These are phyloP conservation scores for Purpureocillium lavendulum DNA, from an alignment of 2,329 filamentous ascomycete species.

Conservation along the genomic window DNA sequence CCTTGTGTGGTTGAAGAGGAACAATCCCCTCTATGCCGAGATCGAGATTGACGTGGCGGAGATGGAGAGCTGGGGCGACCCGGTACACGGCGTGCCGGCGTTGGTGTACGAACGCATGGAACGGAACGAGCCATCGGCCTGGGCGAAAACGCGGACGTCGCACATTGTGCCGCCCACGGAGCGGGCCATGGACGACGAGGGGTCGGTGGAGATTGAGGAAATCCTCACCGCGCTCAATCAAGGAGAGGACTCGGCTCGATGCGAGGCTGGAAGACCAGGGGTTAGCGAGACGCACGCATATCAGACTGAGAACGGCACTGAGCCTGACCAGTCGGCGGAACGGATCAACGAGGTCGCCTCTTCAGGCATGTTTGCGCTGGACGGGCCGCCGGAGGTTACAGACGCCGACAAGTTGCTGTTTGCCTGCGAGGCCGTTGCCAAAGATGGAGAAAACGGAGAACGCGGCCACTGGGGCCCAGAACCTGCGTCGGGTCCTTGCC, in stretches of 20 bases:
- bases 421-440: neutral
- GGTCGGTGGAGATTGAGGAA: constrained; percentile 5
- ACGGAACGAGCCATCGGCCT: constrained; percentile 6
- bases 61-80: constrained; percentile 7
- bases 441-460: no score
- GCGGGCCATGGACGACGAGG: constrained; percentile 2
- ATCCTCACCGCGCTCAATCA: constrained; percentile 1
- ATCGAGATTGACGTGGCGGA: constrained; percentile 7
- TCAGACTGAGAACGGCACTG: no score
- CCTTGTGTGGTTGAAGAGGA: constrained; percentile 6
- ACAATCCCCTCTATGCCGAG: constrained; percentile 5
- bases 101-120: constrained; percentile 6
- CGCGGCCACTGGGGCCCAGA: neutral
- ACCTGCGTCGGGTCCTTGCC: neutral
- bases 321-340: no score
- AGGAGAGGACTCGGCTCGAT: neutral
- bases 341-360: constrained; percentile 5
- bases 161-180: constrained; percentile 9
- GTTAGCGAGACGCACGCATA: no score
- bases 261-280: no score
- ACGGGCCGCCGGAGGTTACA: constrained; percentile 2
- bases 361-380: constrained; percentile 4
- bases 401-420: constrained; percentile 3
- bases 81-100: constrained; percentile 5
- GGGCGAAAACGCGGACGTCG: constrained; percentile 6